These are phyloP conservation scores for Aspergillus tamarii DNA, from an alignment of 2,329 filamentous ascomycete genomes.

Conservation along the genomic window DNA sequence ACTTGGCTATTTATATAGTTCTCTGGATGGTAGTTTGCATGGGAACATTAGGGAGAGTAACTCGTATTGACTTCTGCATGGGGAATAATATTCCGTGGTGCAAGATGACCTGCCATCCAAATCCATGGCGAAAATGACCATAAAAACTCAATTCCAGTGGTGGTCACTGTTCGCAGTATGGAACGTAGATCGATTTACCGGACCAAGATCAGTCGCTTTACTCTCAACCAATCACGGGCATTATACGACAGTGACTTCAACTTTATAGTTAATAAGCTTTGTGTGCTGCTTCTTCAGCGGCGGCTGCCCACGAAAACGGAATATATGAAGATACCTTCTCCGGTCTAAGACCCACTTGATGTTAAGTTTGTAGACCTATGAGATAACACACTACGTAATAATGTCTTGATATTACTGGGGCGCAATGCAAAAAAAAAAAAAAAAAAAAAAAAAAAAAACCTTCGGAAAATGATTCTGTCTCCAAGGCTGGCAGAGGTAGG, in stretches of 20 bases:
- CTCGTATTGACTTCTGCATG: neutral
- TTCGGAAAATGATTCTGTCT: neutral
- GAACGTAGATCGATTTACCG: neutral
- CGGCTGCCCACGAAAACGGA: neutral
- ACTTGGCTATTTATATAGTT: neutral
- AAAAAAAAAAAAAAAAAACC: too few relatives aligned
- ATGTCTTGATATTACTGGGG: neutral
- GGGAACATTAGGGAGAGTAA: neutral
- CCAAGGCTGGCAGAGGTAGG: fast-evolving
- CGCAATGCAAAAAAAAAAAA: neutral
- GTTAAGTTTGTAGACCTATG: neutral
- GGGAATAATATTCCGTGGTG: neutral
- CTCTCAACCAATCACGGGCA: neutral
- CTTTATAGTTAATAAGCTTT: neutral
- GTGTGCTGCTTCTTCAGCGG: neutral
- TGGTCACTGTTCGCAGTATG: neutral
- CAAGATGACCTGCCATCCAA: neutral
- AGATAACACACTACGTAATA: neutral
- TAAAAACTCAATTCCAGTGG: neutral
- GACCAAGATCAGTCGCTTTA: neutral
- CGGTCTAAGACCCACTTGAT: neutral
- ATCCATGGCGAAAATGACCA: neutral
- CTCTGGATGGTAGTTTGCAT: neutral
- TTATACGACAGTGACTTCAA: neutral
- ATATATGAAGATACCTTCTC: neutral